phyloP scores from a whole-genome alignment of 257 asterid genomes.

The Primulina eburnea region DNA sequence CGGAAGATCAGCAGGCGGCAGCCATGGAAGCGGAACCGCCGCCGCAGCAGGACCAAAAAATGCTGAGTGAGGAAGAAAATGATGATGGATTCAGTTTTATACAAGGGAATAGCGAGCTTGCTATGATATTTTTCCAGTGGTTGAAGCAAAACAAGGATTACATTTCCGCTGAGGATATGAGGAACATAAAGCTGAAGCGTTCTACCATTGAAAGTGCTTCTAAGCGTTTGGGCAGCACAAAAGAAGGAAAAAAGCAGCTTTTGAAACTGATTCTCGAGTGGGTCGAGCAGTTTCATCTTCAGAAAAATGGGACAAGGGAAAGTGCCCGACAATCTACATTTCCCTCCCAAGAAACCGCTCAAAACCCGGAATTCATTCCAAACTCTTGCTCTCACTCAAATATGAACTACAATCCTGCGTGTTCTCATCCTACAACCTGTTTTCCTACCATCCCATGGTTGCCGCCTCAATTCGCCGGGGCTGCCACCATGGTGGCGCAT shows the following conservation, averaged over 20 bases:
- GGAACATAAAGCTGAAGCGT: slow-evolving; percentile 71
- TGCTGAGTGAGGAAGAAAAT: slow-evolving; percentile 4
- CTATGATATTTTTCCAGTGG: slow-evolving; percentile 73
- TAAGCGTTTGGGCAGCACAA: slow-evolving; percentile 57
- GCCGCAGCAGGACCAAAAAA: neutral
- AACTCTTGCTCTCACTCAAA: slow-evolving; percentile 25
- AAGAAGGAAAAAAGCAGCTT: slow-evolving; percentile 80
- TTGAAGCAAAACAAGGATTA: slow-evolving; percentile 67
- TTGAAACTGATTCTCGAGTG: slow-evolving; percentile 72
- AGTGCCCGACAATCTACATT: slow-evolving; percentile 22
- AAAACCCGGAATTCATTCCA: slow-evolving; percentile 20
- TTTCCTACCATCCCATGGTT: slow-evolving; percentile 40
- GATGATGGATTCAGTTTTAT: slow-evolving; percentile 40
- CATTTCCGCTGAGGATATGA: slow-evolving; percentile 80
- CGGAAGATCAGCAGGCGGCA: slow-evolving; percentile 19
- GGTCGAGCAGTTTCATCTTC: slow-evolving; percentile 77
- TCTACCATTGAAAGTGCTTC: slow-evolving; percentile 80
- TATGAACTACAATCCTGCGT: slow-evolving; percentile 21
- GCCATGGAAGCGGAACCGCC: neutral
- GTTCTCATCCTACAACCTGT: slow-evolving; percentile 27
- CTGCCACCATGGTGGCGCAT: slow-evolving; percentile 11
- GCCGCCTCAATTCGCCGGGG: slow-evolving; percentile 20
- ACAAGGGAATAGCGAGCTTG: slow-evolving; percentile 60
- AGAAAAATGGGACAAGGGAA: slow-evolving; percentile 37
- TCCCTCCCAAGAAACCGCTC: slow-evolving; percentile 15